A percentile compares a stretch with the other conserved stretches of the same genome.
These are phyloP conservation scores for Fraxinus floribunda DNA, from an alignment of 305 asterid genomes.

Conservation along the genomic window DNA sequence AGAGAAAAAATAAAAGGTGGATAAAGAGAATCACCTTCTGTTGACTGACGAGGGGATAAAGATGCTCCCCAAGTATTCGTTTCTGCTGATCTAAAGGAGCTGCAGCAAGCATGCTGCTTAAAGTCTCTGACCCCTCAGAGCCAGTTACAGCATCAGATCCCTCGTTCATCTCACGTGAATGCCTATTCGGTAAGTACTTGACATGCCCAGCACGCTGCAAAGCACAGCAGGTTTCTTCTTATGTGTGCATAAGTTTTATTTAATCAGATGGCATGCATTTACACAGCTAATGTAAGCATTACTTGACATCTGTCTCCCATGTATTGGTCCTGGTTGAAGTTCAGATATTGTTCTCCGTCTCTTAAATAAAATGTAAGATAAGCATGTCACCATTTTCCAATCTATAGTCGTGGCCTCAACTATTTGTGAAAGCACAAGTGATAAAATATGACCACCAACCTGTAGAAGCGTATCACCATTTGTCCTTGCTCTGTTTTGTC, in stretches of 20 bases:
- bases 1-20: not conserved
- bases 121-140: constrained; percentile 53
- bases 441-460: constrained; percentile 34
- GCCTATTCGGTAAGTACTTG: constrained; percentile 27
- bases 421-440: not conserved
- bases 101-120: constrained; percentile 66
- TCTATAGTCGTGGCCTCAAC: not conserved
- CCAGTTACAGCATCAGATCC: constrained; percentile 36
- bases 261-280: not conserved
- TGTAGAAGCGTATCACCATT: constrained; percentile 42
- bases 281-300: not conserved
- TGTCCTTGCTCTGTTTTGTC: constrained; percentile 62
- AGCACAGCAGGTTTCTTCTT: constrained; percentile 1
- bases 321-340: not conserved
- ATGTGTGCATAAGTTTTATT: not conserved
- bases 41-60: constrained; percentile 66
- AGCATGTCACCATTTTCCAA: not conserved
- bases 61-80: constrained; percentile 76
- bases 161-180: constrained; percentile 29
- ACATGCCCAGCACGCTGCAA: constrained; percentile 37
- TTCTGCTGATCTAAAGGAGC: constrained; percentile 70
- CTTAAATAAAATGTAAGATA: not conserved
- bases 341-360: not conserved
- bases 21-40: constrained; percentile 47
- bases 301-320: not conserved